These are phyloP conservation scores for Eimeria necatrix DNA, from an alignment of 169 alveolate species.

Conservation along the genomic window DNA sequence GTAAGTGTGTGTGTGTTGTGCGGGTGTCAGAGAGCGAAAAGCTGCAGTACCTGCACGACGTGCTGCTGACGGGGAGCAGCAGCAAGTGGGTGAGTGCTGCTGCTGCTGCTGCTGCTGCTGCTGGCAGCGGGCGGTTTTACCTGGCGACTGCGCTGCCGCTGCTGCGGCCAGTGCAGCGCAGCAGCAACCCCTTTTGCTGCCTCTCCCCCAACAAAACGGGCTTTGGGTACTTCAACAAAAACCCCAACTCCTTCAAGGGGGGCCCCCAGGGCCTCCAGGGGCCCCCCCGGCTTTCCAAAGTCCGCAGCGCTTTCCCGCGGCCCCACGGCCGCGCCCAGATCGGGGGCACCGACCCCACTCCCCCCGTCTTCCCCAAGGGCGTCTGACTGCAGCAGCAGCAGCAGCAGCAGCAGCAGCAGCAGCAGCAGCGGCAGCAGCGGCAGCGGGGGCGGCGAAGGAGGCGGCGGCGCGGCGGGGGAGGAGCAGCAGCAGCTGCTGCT, in stretches of 20 bases:
- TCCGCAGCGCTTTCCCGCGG: constrained; percentile 80
- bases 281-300: constrained; percentile 61
- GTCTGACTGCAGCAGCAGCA: neutral
- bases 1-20: too few species aligned
- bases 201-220: constrained; percentile 84
- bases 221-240: constrained; percentile 69
- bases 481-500: too few species aligned
- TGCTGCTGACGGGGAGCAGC: constrained; percentile 32
- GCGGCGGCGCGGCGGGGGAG: neutral
- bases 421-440: too few species aligned
- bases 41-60: constrained; percentile 77
- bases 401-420: too few species aligned
- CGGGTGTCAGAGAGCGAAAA: constrained; percentile 61
- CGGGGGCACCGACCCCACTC: constrained; percentile 87
- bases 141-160: constrained; percentile 84
- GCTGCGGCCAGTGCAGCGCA: constrained; percentile 84
- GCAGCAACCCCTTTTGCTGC: constrained; percentile 86
- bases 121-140: constrained; percentile 53
- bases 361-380: constrained; percentile 87
- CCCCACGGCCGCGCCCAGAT: constrained; percentile 83
- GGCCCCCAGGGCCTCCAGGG: neutral
- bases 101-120: neutral
- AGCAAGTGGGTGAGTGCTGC: constrained; percentile 35
- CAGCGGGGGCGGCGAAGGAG: neutral
- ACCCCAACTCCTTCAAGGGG: neutral